Base-by-base conservation (phyloP, 2,329 filamentous ascomycete genomes). In the Fusarium longipes region DNA sequence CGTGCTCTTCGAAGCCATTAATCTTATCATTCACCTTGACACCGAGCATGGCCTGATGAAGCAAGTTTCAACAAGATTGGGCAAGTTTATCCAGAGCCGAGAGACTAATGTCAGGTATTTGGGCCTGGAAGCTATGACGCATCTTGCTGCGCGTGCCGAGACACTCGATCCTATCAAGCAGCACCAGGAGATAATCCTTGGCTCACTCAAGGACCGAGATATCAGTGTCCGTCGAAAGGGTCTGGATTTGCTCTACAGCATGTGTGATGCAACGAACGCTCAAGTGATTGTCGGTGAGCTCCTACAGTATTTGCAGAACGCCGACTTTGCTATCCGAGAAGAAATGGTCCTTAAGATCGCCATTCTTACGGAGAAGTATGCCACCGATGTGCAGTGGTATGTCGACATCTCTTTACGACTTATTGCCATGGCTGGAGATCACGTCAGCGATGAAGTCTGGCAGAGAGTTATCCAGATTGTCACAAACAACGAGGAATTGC, bases 311-410 rank as follows among this genome's bases (percentile, higher is more conserved):
- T 86, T 99, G 10, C 95, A 97, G 75, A 97, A 93, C 56, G 96
- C 96, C 45, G 96, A 99, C 78, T 99, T 97, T 78, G 95, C 95
- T 7, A 97, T 99, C 73, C 89, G 96, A 67, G 96, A 99, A 81
- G 96, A 99, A 79, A 99, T 99, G 96, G 96, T 98, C 6, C 84
- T 99, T 66, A 99, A 99, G 82, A 97, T 99, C 79, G 96, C 96
- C 51, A 99, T 99, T 74, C 80, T 99, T 68, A 98, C 96, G 1
- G 96, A 99, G 77, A 98, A 98, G 77, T 99, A 99, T 77, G 96
- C 96, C 24, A 97, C 94, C 1, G 96, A 99, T 75, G 93, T 97
- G 20, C 95, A 98, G 81, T 99, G 96, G 96, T 99, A 99, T 78
- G 96, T 99, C 65, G 95, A 99, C 76, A 97, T 98, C 71, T 97